A percentile compares a stretch with the other conserved stretches of the same genome.
Evolutionary conservation across 2,329 filamentous ascomycete species (phyloP).

Genomic region (Aureobasidium musti): DNA sequence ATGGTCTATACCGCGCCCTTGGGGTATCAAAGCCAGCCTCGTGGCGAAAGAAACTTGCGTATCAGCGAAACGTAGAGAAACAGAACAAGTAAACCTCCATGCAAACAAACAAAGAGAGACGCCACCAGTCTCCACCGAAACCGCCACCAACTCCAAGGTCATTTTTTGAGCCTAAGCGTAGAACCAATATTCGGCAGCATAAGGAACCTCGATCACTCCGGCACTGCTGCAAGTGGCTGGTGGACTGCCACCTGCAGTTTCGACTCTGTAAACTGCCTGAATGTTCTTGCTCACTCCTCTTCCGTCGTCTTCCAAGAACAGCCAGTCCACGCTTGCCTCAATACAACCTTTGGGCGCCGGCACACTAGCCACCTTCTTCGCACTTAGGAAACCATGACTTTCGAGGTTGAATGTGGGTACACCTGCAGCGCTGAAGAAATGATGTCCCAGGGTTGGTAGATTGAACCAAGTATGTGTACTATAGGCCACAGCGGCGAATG

Average conservation of each 20-base stretch:
- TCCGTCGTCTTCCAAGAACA: slow-evolving; percentile 48
- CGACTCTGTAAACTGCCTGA: slow-evolving; percentile 51
- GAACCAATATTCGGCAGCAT: slow-evolving; percentile 54
- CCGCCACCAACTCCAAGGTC: not conserved
- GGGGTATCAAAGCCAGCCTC: not conserved
- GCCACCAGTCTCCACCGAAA: not conserved
- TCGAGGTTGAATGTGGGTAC: slow-evolving; percentile 63
- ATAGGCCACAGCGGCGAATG: slow-evolving; percentile 18
- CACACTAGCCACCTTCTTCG: slow-evolving; percentile 54
- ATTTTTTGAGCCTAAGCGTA: slow-evolving; percentile 38
- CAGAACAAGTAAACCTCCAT: not conserved
- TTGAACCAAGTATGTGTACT: slow-evolving; percentile 17
- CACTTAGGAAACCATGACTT: slow-evolving; percentile 48
- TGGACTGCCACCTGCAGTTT: slow-evolving; percentile 51
- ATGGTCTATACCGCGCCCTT: slow-evolving; percentile 1
- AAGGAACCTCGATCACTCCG: slow-evolving; percentile 45
- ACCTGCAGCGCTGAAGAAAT: slow-evolving; percentile 63
- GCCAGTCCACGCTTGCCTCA: slow-evolving; percentile 48
- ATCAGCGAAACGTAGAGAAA: not conserved
- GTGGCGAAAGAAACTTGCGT: not conserved
- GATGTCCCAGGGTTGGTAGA: slow-evolving; percentile 55
- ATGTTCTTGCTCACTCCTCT: slow-evolving; percentile 43
- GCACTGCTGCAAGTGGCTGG: slow-evolving; percentile 44
- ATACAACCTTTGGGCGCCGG: slow-evolving; percentile 53
- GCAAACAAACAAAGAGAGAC: not conserved